Evolutionary conservation across 2,329 filamentous ascomycete species (phyloP).

Genomic region (Nakataea oryzae): DNA sequence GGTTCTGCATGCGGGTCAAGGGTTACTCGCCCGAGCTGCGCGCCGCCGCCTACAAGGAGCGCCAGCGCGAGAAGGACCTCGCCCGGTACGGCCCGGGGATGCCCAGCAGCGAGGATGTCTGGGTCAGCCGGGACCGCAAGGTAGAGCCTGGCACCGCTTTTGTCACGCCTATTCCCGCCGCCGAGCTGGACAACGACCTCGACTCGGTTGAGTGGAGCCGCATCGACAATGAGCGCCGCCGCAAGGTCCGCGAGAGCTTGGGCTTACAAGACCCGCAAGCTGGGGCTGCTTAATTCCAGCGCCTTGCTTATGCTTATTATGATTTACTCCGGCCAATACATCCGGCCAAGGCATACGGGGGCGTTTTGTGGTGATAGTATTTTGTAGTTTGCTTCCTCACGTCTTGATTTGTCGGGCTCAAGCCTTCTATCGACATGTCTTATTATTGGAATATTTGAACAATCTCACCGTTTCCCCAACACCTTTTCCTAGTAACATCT

Average conservation of each 20-base stretch:
- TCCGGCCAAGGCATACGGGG: no score
- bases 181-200: conserved; percentile 16
- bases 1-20: conserved; percentile 90
- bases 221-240: conserved; percentile 24
- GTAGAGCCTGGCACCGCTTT: conserved; percentile 41
- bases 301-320: background rate
- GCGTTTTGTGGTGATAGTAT: background rate
- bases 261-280: conserved; percentile 10
- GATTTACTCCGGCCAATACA: background rate
- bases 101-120: conserved; percentile 81
- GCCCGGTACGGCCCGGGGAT: conserved; percentile 52
- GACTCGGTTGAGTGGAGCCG: conserved; percentile 32
- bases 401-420: background rate
- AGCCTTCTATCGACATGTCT: background rate
- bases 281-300: background rate
- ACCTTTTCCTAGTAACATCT: no score
- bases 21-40: conserved; percentile 48
- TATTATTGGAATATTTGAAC: background rate
- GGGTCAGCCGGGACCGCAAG: conserved; percentile 60
- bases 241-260: conserved; percentile 21
- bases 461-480: background rate
- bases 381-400: background rate
- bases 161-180: conserved; percentile 5
- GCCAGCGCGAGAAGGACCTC: conserved; percentile 56
- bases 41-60: conserved; percentile 51